A percentile compares a stretch with the other conserved stretches of the same genome.
phyloP scores from a whole-genome alignment of 441 rosid species.

The Gossypium lobatum region DNA sequence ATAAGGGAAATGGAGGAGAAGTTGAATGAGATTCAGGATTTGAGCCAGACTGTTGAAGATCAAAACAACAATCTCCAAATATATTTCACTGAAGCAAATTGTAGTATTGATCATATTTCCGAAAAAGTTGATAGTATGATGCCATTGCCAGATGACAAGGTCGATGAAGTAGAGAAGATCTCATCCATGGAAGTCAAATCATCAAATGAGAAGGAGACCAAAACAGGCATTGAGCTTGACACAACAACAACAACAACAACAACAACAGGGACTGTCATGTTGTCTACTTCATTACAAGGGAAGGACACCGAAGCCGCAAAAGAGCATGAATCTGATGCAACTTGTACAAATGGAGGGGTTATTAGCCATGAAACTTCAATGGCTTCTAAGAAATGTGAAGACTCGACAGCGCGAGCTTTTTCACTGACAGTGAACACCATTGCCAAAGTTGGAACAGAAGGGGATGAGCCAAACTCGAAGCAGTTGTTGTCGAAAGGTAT shows the following conservation, averaged over 20 bases:
- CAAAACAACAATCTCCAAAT: constrained; percentile 46
- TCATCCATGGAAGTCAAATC: background rate
- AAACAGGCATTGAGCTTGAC: constrained; percentile 14
- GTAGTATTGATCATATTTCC: constrained; percentile 38
- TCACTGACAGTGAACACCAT: background rate
- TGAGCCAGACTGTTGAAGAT: constrained; percentile 43
- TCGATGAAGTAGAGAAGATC: background rate
- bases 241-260: constrained; percentile 13
- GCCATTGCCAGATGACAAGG: constrained; percentile 17
- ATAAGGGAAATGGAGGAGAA: constrained; percentile 58
- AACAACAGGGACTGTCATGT: constrained; percentile 8
- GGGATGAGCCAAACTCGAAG: constrained; percentile 30
- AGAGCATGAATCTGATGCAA: constrained; percentile 9
- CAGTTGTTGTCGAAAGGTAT: constrained; percentile 45
- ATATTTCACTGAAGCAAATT: constrained; percentile 44
- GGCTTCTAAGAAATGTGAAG: background rate
- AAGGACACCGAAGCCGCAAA: background rate
- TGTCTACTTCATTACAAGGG: constrained; percentile 14
- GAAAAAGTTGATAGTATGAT: constrained; percentile 30
- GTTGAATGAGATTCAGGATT: constrained; percentile 44
- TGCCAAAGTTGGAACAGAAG: constrained; percentile 3
- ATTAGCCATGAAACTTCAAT: constrained; percentile 18
- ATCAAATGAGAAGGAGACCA: background rate
- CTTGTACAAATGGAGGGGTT: constrained; percentile 13
- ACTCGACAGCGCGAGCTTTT: constrained; percentile 8